Evolutionary conservation across 2,329 filamentous ascomycete genomes (phyloP).

Genomic region (Aspergillus hiratsukae): DNA sequence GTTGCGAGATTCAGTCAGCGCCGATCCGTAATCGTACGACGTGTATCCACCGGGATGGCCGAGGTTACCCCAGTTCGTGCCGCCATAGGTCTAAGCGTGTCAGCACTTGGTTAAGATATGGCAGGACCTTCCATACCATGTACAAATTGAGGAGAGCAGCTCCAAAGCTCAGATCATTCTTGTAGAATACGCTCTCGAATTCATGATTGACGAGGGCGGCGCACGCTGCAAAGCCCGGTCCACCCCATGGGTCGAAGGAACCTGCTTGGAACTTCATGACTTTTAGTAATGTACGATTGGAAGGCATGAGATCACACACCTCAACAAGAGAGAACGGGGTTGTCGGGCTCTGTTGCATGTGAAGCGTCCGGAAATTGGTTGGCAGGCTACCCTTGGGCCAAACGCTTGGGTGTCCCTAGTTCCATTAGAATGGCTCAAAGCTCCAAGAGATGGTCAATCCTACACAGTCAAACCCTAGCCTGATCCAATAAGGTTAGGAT

Average conservation of each 20-base stretch:
- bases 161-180: slow-evolving; percentile 65
- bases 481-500: slow-evolving; percentile 8
- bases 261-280: slow-evolving; percentile 61
- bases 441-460: slow-evolving; percentile 1
- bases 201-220: slow-evolving; percentile 63
- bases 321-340: slow-evolving; percentile 64
- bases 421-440: slow-evolving; percentile 6
- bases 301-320: slow-evolving; percentile 21
- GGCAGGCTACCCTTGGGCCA: slow-evolving; percentile 59
- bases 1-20: slow-evolving; percentile 65
- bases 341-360: slow-evolving; percentile 58
- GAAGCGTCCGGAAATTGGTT: slow-evolving; percentile 50
- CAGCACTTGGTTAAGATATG: neutral
- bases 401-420: slow-evolving; percentile 49
- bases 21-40: slow-evolving; percentile 58
- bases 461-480: slow-evolving; percentile 40
- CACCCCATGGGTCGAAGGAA: slow-evolving; percentile 71
- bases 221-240: slow-evolving; percentile 65
- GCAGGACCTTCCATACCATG: slow-evolving; percentile 52
- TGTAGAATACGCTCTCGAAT: slow-evolving; percentile 74
- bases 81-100: slow-evolving; percentile 57
- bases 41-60: slow-evolving; percentile 64
- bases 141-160: slow-evolving; percentile 68
- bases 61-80: slow-evolving; percentile 80
- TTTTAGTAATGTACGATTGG: slow-evolving; percentile 3